Conservation (phyloP, 2,329 filamentous ascomycete species). For the Coniochaeta pulveracea region DNA sequence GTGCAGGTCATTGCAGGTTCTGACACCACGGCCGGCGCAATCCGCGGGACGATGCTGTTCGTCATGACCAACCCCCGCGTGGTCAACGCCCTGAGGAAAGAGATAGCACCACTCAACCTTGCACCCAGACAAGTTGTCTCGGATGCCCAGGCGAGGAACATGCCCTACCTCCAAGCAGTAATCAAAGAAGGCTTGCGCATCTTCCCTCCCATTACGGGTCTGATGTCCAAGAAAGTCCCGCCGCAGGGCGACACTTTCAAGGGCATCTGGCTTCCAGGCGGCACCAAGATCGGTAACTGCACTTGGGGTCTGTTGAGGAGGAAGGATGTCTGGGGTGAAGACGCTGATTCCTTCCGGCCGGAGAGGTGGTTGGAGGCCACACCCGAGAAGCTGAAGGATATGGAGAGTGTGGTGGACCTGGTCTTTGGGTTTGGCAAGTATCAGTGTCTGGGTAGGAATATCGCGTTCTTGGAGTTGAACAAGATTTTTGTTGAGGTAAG, state of each 20-base stretch:
- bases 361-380: slow-evolving; percentile 27
- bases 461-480: slow-evolving; percentile 18
- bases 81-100: slow-evolving; percentile 7
- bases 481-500: slow-evolving; percentile 17
- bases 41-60: slow-evolving; percentile 25
- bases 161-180: slow-evolving; percentile 9
- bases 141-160: slow-evolving; percentile 4
- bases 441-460: slow-evolving; percentile 18
- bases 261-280: slow-evolving; percentile 8
- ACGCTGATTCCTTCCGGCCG: slow-evolving; percentile 28
- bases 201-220: slow-evolving; percentile 11
- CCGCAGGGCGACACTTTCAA: slow-evolving; percentile 9
- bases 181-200: slow-evolving; percentile 13
- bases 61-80: slow-evolving; percentile 7
- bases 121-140: slow-evolving; percentile 1
- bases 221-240: slow-evolving; percentile 9
- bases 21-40: slow-evolving; percentile 36
- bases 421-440: slow-evolving; percentile 18
- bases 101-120: slow-evolving; percentile 5
- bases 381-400: slow-evolving; percentile 10
- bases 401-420: slow-evolving; percentile 14
- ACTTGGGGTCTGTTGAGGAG: slow-evolving; percentile 7
- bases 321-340: slow-evolving; percentile 16
- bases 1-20: slow-evolving; percentile 29
- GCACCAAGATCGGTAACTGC: slow-evolving; percentile 8